phyloP scores from a whole-genome alignment of 805 yeast species.

The Candida rishiriensis region DNA sequence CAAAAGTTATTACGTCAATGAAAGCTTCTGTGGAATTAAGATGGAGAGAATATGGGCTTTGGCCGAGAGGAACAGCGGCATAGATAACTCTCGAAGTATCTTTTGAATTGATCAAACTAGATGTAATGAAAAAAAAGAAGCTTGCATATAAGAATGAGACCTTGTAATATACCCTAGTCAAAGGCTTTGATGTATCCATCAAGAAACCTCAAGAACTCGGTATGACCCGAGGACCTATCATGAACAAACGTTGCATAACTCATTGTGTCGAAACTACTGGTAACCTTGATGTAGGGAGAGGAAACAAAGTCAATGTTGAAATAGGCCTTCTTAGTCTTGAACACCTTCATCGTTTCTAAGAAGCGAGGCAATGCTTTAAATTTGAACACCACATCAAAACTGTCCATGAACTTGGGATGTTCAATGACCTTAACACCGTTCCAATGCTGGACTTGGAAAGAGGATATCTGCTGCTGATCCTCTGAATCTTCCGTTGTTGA shows the following conservation, averaged over 20 bases:
- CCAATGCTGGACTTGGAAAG: neutral
- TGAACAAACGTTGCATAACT: neutral
- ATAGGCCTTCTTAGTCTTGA: neutral
- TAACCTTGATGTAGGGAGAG: neutral
- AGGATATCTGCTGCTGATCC: neutral
- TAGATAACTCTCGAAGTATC: slow-evolving; percentile 60
- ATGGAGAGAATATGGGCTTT: slow-evolving; percentile 87
- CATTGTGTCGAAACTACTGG: neutral
- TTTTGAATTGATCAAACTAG: slow-evolving; percentile 10
- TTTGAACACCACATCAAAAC: neutral
- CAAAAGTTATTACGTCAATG: slow-evolving; percentile 53
- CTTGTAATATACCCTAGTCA: neutral
- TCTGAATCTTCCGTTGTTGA: no score
- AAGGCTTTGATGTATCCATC: slow-evolving; percentile 1
- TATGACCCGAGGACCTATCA: neutral
- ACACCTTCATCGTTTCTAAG: neutral
- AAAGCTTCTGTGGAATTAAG: slow-evolving; percentile 72
- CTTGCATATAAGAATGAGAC: no score
- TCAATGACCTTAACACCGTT: neutral
- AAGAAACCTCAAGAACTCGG: neutral
- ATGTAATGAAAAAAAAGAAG: no score
- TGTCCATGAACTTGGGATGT: neutral
- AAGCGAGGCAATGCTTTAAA: neutral
- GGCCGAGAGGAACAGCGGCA: slow-evolving; percentile 62
- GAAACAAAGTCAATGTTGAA: slow-evolving; percentile 1